These are phyloP conservation scores for Setaria italica DNA, from an alignment of 202 grass and related monocot species.

Conservation along the genomic window DNA sequence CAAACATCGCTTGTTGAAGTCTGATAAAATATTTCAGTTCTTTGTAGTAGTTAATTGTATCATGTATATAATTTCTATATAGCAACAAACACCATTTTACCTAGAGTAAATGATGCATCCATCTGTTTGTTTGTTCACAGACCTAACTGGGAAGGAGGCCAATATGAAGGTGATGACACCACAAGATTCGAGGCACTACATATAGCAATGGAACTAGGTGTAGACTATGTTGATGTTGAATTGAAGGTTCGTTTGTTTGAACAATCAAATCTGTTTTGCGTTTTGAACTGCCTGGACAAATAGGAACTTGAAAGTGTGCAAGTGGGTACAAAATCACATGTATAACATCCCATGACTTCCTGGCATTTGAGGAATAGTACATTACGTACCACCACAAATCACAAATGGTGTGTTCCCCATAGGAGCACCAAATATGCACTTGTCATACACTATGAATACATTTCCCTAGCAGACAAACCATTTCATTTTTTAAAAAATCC, in stretches of 20 bases:
- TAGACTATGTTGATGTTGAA: constrained; percentile 98
- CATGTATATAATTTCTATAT: constrained; percentile 33
- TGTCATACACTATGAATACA: neutral
- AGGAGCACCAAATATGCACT: neutral
- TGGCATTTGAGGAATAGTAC: neutral
- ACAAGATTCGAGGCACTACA: constrained; percentile 66
- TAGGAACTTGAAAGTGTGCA: neutral
- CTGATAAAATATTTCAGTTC: neutral
- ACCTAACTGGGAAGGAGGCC: constrained; percentile 97
- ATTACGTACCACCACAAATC: neutral
- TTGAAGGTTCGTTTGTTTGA: constrained; percentile 81
- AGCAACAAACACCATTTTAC: constrained; percentile 3
- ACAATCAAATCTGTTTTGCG: constrained; percentile 18
- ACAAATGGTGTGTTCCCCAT: neutral
- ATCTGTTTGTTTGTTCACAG: constrained; percentile 58
- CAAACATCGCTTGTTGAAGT: neutral
- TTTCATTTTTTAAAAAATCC: neutral
- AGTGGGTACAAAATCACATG: neutral
- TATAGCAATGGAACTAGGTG: constrained; percentile 93
- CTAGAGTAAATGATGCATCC: constrained; percentile 33
- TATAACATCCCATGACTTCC: neutral
- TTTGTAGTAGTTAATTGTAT: neutral
- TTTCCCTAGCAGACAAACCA: constrained; percentile 1
- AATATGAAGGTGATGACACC: constrained; percentile 84
- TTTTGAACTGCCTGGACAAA: neutral